Evolutionary conservation across 331 rosid genomes (phyloP), one percentile per base, ranked within the genome.

Genomic region (Ulmus americana): DNA sequence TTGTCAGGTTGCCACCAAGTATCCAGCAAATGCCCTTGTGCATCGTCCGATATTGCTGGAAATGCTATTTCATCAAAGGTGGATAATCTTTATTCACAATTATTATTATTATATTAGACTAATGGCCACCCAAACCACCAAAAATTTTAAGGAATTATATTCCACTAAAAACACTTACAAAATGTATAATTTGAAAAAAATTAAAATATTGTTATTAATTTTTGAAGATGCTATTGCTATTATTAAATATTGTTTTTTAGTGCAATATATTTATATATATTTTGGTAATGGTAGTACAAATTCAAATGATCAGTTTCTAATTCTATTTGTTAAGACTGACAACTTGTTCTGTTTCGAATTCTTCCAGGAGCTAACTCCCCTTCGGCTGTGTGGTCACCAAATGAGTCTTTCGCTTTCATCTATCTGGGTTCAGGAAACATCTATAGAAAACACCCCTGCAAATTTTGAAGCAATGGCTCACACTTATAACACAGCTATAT

Each of bases 381-480:
- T 94, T 69, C 85, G 95, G 58, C 81, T 94, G 67, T 89, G 97
- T 77, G 85, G 95, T 82, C 87, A 87, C 83, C 98, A 89, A 87
- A 88, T 89, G 71, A 83, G 85, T 73, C 95, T 87, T 65, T 72
- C 89, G 85, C 97, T 94, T 78, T 94, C 97, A 64, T 94, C 88
- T 50, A 83, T 94, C 73, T 89, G 98, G 98, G 79, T 89, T 79
- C 98, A 94, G 83, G 98, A 97, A 74, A 85, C 88, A 69, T 87
- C 85, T 70, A 54, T 73, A 69, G 95, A 85, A 46, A 89, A 79
- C 70, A 73, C 71, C 55, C 94, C 89, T 61, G 84, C 81, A 66
- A 88, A 81, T 79, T 88, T 81, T 74, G 90, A 86, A 83, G 97
- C 97, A 59, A 88, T 91, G 96, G 96, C 95, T 63, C 87, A 88